A percentile compares a stretch with the other conserved stretches of the same genome.
Conservation (phyloP, 306 rosid genomes). For the Quercus suber region DNA sequence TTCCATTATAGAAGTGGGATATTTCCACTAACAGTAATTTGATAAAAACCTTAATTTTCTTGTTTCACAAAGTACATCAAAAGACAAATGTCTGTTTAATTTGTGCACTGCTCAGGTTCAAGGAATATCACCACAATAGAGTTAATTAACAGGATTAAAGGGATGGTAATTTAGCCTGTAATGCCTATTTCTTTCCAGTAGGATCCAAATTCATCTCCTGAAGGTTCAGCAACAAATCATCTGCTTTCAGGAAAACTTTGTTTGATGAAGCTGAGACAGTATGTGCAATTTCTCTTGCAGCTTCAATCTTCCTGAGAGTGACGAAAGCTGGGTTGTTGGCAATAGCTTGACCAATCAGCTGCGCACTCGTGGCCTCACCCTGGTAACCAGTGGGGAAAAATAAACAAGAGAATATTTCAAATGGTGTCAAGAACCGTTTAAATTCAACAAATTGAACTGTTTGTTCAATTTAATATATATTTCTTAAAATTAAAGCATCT, state of each 20-base stretch:
- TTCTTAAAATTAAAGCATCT: too few species aligned
- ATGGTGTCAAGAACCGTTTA: not conserved
- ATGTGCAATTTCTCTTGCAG: conserved; percentile 80
- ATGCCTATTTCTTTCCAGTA: conserved; percentile 27
- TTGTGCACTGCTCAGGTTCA: conserved; percentile 4
- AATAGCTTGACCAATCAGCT: conserved; percentile 80
- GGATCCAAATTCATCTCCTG: conserved; percentile 60
- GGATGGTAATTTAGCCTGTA: not conserved
- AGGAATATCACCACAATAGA: not conserved
- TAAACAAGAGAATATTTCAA: not conserved
- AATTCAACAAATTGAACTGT: not conserved
- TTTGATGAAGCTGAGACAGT: conserved; percentile 58
- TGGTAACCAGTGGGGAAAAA: conserved; percentile 10
- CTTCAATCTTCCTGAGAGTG: conserved; percentile 88
- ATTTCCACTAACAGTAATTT: not conserved
- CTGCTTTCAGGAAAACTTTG: conserved; percentile 60
- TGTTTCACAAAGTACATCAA: not conserved
- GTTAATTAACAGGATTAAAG: not conserved
- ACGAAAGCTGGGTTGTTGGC: conserved; percentile 77
- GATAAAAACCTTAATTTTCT: conserved; percentile 7
- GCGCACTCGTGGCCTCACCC: conserved; percentile 92
- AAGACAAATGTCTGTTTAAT: not conserved
- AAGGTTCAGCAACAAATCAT: conserved; percentile 79
- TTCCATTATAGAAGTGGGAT: not conserved
- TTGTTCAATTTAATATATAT: too few species aligned